A percentile compares a stretch with the other conserved stretches of the same genome.
Conservation (phyloP, 257 asterid species). For the Fraxinus quadrangulata region DNA sequence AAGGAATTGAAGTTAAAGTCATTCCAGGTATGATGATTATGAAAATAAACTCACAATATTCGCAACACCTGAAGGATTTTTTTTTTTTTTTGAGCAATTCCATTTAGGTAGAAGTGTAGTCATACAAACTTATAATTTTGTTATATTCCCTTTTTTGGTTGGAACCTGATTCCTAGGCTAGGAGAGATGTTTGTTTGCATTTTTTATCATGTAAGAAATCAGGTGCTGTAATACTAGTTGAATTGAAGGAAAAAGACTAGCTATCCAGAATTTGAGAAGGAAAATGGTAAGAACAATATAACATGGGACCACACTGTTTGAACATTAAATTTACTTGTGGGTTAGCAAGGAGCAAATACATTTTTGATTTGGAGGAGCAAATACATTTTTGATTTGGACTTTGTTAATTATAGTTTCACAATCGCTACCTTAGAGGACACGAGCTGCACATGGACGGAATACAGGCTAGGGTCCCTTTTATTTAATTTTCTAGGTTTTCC, state of each 20-base stretch:
- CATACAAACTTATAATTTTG: not conserved
- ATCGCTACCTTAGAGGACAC: not conserved
- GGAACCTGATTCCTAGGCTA: not conserved
- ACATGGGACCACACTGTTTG: not conserved
- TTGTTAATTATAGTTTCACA: not conserved
- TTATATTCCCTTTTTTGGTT: too few species aligned
- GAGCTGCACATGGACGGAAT: not conserved
- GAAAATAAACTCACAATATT: not conserved
- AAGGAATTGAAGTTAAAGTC: conserved; percentile 85
- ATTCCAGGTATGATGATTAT: conserved; percentile 64
- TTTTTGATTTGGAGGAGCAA: too few species aligned
- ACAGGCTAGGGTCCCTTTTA: not conserved
- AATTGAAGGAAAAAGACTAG: not conserved
- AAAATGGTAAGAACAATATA: not conserved
- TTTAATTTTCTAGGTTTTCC: not conserved
- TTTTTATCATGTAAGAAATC: not conserved
- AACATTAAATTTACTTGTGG: too few species aligned
- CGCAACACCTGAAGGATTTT: not conserved
- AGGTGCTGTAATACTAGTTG: not conserved
- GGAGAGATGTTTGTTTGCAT: not conserved
- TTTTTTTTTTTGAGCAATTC: not conserved
- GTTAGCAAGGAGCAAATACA: not conserved
- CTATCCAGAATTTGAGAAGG: not conserved
- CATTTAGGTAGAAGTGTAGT: not conserved
- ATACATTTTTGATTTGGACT: too few species aligned